Evolutionary conservation across 176 grass and related monocot species (phyloP), one percentile per base, ranked within the genome.

Genomic region (Aegilops speltoides): DNA sequence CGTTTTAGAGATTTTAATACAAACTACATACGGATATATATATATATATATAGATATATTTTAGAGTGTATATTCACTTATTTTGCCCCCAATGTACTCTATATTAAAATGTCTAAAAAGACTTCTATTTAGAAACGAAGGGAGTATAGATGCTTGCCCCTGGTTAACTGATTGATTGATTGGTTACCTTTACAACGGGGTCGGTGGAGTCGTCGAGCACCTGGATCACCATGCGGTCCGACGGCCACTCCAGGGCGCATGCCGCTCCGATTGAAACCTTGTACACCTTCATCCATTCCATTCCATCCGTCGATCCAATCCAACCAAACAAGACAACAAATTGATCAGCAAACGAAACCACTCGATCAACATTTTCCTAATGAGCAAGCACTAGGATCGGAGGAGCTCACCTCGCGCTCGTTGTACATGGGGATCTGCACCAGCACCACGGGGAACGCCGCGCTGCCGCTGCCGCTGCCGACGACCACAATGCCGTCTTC

Each of bases 151-250:
- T 31, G 31, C 31, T 31, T 9, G 8, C 7, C 8, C 38, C 8
- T 40, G 38, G 8, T 40, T 40, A 40, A 40, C n/a, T n/a, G n/a
- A n/a, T 10, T 38, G 36, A 38, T 38, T 38, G 2, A 40, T 43
- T 11, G 41, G 4, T 46, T 16, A 98, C 97, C 94, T 94, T 99
- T 77, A 95, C 86, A 76, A 41, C 68, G 66, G 62, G 88, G 85
- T 99, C 94, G 15, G 97, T 99, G 10, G 97, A 99, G 74, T 99
- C 97, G 84, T 99, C 97, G 14, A 99, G 87, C 79, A 99, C 94
- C 89, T 99, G 97, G 73, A 99, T 81, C 15, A 94, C 91, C 64
- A 94, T 5, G 11, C 97, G 90, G 32, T 94, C 90, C 3, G 78
- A 8, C 34, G 93, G 94, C 97, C 97, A 99, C 20, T 92, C 40